Base-by-base conservation (phyloP, 2,329 filamentous ascomycete species). In the Fusarium virguliforme region DNA sequence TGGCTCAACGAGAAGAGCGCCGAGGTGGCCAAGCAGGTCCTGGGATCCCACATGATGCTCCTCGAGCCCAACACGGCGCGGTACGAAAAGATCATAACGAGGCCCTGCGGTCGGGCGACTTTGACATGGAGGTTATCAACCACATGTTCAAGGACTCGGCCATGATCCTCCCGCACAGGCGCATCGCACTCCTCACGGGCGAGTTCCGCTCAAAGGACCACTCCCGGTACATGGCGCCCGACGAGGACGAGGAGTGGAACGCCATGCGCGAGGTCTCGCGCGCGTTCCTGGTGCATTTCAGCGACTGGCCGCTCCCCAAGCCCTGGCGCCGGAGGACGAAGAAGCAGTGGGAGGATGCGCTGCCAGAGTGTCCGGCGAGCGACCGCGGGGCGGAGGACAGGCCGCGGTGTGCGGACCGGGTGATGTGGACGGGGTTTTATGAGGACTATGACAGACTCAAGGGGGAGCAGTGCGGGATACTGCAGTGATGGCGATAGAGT, bases 91-190 rank as follows among this genome's bases (percentile, higher is more conserved):
- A 64, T 64, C 8, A 50, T 64, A 22, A 60, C 22, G 64, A 67
- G 34, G 60, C 64, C 2, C 4, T 64, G 26, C 37, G 24, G 26
- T 64, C 65, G 2, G 63, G 66, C 6, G 55, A 69, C 6, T 67
- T 69, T 13, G 63, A 69, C 22, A 67, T 66, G 66, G 63, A 64
- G 18, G 55, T 69, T 26, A n/a, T 69, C 43, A 67, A 69, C 59
- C 48, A 56, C 51, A 65, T 68, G 66, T 63, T 68, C 37, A 26
- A 46, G 10, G 46, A 60, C 40, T 65, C 63, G 13, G 66, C 66
- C 59, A 68, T 68, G 66, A 63, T 68, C 13, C 48, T 66, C 6
- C 66, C 66, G 4, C 66, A 66, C 24, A 38, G 66, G 3, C 13
- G 66, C 15, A 35, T 66, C 12, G 66, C 66, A 8, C 59, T 68